Percentiles rank a stretch among this genome's conserved stretches.
Evolutionary conservation across 225 moss, liverwort and hornwort genomes (phyloP).

Genomic region (Physcomitrellopsis africana): DNA sequence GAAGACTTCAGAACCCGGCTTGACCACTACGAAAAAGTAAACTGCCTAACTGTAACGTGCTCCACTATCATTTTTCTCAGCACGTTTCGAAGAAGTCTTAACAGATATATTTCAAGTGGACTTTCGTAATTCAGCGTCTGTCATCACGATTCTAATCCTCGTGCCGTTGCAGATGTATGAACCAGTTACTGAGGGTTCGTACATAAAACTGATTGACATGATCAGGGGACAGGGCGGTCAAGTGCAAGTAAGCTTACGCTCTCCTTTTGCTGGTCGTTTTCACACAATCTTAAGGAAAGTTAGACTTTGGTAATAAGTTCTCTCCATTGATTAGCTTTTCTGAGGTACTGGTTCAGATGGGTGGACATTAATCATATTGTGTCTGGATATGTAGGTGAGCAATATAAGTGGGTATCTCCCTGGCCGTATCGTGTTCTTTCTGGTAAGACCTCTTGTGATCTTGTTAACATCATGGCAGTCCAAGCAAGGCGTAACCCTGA

Average conservation of each 20-base stretch:
- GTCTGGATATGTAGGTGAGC: constrained; percentile 57
- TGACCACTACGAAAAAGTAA: constrained; percentile 74
- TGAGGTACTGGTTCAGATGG: constrained; percentile 8
- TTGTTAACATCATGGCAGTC: not conserved
- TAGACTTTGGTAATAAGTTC: not conserved
- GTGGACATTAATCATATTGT: not conserved
- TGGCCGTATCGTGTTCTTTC: constrained; percentile 82
- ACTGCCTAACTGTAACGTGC: not conserved
- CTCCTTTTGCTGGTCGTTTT: constrained; percentile 14
- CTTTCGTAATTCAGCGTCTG: not conserved
- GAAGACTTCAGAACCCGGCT: constrained; percentile 71
- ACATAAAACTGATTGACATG: constrained; percentile 86
- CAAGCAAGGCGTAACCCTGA: not conserved
- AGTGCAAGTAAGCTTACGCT: constrained; percentile 58
- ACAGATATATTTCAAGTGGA: not conserved
- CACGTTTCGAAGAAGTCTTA: constrained; percentile 1
- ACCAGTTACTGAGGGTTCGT: constrained; percentile 75
- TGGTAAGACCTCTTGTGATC: constrained; percentile 49
- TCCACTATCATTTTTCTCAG: not conserved
- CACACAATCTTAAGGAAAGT: not conserved
- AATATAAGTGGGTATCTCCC: constrained; percentile 87
- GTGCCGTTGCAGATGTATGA: constrained; percentile 61
- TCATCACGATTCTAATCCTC: constrained; percentile 15
- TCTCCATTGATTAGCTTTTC: not conserved
- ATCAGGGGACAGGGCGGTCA: constrained; percentile 62